Evolutionary conservation across 805 yeast species (phyloP).

Genomic region (Hanseniaspora singularis): DNA sequence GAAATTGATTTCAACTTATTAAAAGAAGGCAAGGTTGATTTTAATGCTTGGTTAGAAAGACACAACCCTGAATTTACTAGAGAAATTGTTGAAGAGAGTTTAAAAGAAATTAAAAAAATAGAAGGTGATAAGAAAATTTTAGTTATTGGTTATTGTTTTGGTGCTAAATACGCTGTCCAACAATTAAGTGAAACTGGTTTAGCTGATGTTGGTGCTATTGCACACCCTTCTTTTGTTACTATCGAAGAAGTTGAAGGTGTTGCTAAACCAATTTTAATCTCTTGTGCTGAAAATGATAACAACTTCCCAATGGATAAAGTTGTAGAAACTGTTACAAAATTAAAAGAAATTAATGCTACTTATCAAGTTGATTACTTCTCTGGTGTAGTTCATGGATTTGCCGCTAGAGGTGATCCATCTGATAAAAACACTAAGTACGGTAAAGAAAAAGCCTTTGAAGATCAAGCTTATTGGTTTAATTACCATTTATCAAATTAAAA

Average conservation of each 20-base stretch:
- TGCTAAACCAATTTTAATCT: constrained; percentile 51
- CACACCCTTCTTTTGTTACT: constrained; percentile 70
- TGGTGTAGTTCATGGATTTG: constrained; percentile 64
- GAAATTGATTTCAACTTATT: constrained; percentile 26
- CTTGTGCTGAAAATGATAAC: constrained; percentile 62
- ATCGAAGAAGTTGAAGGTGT: constrained; percentile 54
- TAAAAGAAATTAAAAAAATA: constrained; percentile 35
- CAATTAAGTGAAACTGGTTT: constrained; percentile 31
- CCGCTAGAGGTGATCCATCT: constrained; percentile 61
- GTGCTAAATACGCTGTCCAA: constrained; percentile 58
- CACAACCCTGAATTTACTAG: constrained; percentile 42
- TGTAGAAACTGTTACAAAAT: constrained; percentile 45
- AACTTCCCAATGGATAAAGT: constrained; percentile 56
- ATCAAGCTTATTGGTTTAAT: constrained; percentile 29
- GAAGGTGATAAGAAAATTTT: constrained; percentile 39
- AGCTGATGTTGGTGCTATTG: constrained; percentile 55
- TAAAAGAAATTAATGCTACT: constrained; percentile 40
- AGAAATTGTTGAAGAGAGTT: constrained; percentile 39
- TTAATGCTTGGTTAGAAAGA: constrained; percentile 39
- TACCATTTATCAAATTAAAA: constrained; percentile 1
- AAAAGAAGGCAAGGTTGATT: constrained; percentile 22
- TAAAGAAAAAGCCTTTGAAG: constrained; percentile 47
- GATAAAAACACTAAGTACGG: constrained; percentile 48
- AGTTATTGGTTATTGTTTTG: constrained; percentile 72
- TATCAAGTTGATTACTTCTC: constrained; percentile 53